Evolutionary conservation across 148 eudicot species (phyloP), one percentile per base, ranked within the genome.

Genomic region (Camellia lanceoleosa): DNA sequence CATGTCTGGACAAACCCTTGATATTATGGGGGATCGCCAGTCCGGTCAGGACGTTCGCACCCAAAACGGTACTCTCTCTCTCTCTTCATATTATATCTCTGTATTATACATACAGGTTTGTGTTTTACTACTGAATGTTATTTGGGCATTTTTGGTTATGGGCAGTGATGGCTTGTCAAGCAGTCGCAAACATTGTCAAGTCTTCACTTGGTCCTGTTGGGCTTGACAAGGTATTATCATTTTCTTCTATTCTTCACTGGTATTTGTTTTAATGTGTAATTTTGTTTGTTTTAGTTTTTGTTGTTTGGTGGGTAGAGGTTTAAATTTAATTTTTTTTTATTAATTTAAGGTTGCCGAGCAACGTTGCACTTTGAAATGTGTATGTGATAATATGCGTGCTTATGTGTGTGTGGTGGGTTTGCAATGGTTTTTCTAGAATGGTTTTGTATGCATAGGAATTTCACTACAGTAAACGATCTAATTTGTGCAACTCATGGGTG

Each of bases 181-280:
- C 99, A 18, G 83, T 94, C 4, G 90, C 97, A 3, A 94, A 97
- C 66, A 94, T 97, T 52, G 98, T 97, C 14, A 97, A 97, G 87
- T 89, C 99, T 9, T 94, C 99, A 5, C 97, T 97, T 68, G 99
- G 99, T 9, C 99, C 99, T 0, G 99, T 97, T 76, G 99, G 99
- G 58, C 93, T 97, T 2, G 99, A 94, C 85, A 97, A 94, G 99
- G 99, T 97, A 79, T 68, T 71, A 54, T 23, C 3, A 2, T 0
- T 8, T 18, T 46, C 56, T 61, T 46, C 18, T 65, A 18, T 66
- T 23, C 4, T 64, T 64, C 13, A 19, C 13, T 30, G 6, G n/a
- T 10, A 1, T 49, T 9, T 74, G 66, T 42, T 13, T 38, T 42
- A 42, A 18, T 47, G 47, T 8, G 66, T 42, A 42, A 18, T 42